Percentiles rank a stretch among this genome's conserved stretches.
phyloP scores from a whole-genome alignment of 257 asterid genomes.

The Penstemon eatonii region DNA sequence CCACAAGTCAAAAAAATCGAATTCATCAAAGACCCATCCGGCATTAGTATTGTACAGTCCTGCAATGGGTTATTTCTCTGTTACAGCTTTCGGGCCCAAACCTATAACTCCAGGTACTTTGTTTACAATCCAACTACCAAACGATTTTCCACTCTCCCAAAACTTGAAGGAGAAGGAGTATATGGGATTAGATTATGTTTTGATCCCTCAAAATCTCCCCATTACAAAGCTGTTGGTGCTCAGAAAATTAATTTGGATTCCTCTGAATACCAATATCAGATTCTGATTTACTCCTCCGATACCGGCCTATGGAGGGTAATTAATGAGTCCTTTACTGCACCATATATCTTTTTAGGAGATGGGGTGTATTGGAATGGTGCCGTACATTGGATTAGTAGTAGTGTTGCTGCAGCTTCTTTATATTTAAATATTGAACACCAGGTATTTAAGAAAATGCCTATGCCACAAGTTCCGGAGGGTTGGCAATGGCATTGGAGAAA shows the following conservation, averaged over 20 bases:
- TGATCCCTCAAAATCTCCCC: constrained; percentile 36
- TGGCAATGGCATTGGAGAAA: background rate
- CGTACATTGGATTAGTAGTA: constrained; percentile 7
- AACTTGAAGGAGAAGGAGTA: background rate
- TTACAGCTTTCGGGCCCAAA: background rate
- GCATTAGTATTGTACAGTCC: constrained; percentile 25
- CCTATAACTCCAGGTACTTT: background rate
- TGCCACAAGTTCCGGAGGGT: background rate
- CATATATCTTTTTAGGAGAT: background rate
- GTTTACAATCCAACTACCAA: constrained; percentile 19
- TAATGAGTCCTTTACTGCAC: background rate
- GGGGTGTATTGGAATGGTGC: constrained; percentile 30
- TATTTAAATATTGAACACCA: constrained; percentile 17
- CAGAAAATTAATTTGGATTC: background rate
- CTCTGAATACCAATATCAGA: background rate
- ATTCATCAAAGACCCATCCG: background rate
- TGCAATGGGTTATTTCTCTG: constrained; percentile 35
- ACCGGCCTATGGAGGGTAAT: constrained; percentile 29
- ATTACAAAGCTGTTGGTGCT: constrained; percentile 34
- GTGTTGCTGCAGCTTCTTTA: background rate
- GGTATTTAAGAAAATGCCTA: constrained; percentile 6
- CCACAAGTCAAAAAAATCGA: background rate
- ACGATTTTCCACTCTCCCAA: background rate
- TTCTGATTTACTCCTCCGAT: constrained; percentile 33
- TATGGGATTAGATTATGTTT: constrained; percentile 29